A percentile compares a stretch with the other conserved stretches of the same genome.
These are phyloP conservation scores for Avena atlantica DNA, from an alignment of 176 grass and related monocot genomes.

Conservation along the genomic window DNA sequence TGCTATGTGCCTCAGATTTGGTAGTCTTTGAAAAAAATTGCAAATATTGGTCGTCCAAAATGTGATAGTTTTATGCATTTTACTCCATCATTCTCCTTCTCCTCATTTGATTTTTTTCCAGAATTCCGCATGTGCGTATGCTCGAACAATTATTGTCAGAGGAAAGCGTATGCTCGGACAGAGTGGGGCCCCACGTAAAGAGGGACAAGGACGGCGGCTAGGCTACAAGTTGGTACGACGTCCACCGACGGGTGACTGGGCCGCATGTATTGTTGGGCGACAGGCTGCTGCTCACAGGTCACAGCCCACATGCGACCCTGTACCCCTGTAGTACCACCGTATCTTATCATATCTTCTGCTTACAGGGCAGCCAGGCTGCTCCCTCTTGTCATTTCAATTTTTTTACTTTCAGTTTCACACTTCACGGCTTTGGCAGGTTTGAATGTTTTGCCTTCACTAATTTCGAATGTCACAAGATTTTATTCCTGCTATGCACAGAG, in stretches of 20 bases:
- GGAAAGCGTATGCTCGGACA: neutral
- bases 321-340: neutral
- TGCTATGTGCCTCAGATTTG: too few relatives aligned
- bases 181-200: neutral
- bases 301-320: slow-evolving; percentile 19
- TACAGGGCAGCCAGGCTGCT: too few relatives aligned
- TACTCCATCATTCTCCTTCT: too few relatives aligned
- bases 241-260: slow-evolving; percentile 52
- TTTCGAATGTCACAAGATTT: neutral
- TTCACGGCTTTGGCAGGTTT: neutral
- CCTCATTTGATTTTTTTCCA: neutral
- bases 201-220: neutral
- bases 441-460: too few relatives aligned
- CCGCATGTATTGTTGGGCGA: slow-evolving; percentile 43
- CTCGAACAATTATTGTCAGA: neutral
- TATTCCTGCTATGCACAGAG: neutral
- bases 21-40: too few relatives aligned
- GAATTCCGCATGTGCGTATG: neutral
- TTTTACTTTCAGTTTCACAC: neutral
- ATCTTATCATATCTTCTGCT: neutral
- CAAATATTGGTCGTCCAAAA: too few relatives aligned
- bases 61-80: too few relatives aligned
- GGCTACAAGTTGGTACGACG: slow-evolving; percentile 43
- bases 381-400: neutral
- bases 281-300: slow-evolving; percentile 28